Conservation (phyloP, 2,329 filamentous ascomycete genomes). For the Neonectria magnoliae region DNA sequence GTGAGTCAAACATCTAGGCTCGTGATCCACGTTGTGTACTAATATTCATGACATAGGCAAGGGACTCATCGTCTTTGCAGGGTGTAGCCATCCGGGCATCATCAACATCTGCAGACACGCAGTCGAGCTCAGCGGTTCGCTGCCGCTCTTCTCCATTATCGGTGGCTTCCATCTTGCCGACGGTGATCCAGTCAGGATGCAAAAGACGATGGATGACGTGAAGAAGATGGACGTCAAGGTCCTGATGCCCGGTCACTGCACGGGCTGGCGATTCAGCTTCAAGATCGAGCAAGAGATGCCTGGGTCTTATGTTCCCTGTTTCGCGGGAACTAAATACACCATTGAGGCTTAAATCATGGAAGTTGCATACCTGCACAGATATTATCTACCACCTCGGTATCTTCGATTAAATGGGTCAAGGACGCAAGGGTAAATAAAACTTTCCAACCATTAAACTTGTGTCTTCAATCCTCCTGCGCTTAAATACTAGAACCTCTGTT, state of each 20-base stretch:
- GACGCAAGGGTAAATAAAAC: no score
- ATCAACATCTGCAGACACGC: slow-evolving; percentile 62
- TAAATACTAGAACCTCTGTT: no score
- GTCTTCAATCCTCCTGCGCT: no score
- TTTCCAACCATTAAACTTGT: no score
- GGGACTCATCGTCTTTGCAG: slow-evolving; percentile 64
- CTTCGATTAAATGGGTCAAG: no score
- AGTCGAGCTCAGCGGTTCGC: slow-evolving; percentile 47
- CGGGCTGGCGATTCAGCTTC: slow-evolving; percentile 65
- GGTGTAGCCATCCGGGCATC: slow-evolving; percentile 65
- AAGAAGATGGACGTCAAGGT: slow-evolving; percentile 57
- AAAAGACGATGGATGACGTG: slow-evolving; percentile 58
- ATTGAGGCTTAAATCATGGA: background rate
- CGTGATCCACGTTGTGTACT: background rate
- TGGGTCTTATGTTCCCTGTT: slow-evolving; percentile 59
- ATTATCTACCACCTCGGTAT: no score
- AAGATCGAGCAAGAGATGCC: slow-evolving; percentile 62
- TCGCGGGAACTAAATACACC: slow-evolving; percentile 56
- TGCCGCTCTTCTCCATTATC: slow-evolving; percentile 59
- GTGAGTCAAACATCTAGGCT: slow-evolving; percentile 26
- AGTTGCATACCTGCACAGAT: no score
- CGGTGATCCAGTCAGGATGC: slow-evolving; percentile 53
- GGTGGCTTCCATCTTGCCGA: slow-evolving; percentile 65
- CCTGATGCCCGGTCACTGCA: slow-evolving; percentile 64
- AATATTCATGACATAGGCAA: background rate